Evolutionary conservation across 495 filamentous ascomycete genomes (phyloP), one percentile per base, ranked within the genome.

Genomic region (Lindgomyces ingoldianus): DNA sequence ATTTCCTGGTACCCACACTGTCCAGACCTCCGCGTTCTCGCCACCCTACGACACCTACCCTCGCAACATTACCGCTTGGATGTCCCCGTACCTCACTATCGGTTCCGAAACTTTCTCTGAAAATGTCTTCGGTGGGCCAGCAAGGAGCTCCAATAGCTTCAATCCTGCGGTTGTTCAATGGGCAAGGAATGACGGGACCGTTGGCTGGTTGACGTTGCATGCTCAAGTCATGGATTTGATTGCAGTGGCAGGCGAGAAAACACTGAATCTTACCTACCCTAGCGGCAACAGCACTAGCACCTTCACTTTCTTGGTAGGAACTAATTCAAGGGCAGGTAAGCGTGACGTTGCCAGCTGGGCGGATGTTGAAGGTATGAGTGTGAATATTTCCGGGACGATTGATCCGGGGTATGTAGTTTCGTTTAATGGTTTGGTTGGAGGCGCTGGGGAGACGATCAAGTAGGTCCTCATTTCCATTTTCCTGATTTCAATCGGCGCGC

Each of bases 151-250:
- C 1, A 64, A 50, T 22, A 55, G 49, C 24, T 64, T 64, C 44
- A 64, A 64, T n/a, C 60, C 60, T n/a, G 60, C 60, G 6, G 60
- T 57, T 10, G 60, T 64, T 8, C 60, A 64, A 33, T 64, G 60
- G 60, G 52, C 16, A 14, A 2, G 60, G 19, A 56, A 55, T 39
- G 60, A 64, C 18, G 60, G 60, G 8, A 57, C 16, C 19, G 60
- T 64, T 16, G 60, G 60, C 1, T 64, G 41, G 25, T 22, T 64
- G 16, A 49, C 60, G 19, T 29, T 64, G 8, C 50, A 64, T 42
- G 39, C 60, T 16, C 51, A 64, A 26, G 60, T 64, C 19, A 56
- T 19, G 30, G 41, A 64, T 16, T 19, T 64, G 18, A 19, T 39
- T 39, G 60, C 51, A 48, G 41, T 57, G 12, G 60, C 51, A 10